Conservation (phyloP, 805 yeast genomes). For the Candida argentea region DNA sequence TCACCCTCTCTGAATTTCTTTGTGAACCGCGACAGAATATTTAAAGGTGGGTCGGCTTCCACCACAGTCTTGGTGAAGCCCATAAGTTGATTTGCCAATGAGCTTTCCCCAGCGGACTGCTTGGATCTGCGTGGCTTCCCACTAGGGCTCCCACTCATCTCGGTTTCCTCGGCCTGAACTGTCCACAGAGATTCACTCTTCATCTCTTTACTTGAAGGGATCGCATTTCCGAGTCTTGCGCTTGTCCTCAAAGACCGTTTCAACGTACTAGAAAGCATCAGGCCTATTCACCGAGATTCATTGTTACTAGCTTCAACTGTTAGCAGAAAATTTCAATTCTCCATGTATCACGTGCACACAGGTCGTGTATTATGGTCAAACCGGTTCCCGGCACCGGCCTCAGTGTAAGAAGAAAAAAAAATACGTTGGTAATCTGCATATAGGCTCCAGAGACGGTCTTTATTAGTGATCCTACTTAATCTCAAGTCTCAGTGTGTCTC, state of each 20-base stretch:
- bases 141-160: conserved; percentile 6
- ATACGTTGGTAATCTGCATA: too few relatives aligned
- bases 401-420: too few relatives aligned
- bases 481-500: too few relatives aligned
- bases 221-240: conserved; percentile 3
- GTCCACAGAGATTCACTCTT: conserved; percentile 21
- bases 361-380: too few relatives aligned
- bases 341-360: too few relatives aligned
- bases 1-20: conserved; percentile 40
- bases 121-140: conserved; percentile 7
- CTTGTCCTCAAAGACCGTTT: too few relatives aligned
- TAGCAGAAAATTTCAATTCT: too few relatives aligned
- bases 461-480: not conserved
- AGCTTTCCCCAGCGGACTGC: not conserved
- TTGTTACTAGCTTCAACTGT: too few relatives aligned
- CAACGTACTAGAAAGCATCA: too few relatives aligned
- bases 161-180: conserved; percentile 3
- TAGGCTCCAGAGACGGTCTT: too few relatives aligned
- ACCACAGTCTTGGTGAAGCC: conserved; percentile 24
- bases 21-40: conserved; percentile 13
- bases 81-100: conserved; percentile 13
- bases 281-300: too few relatives aligned
- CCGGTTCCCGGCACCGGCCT: too few relatives aligned
- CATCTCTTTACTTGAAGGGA: conserved; percentile 25
- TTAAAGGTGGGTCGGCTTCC: conserved; percentile 25